Conservation (phyloP, 768 basidiomycete genomes). For the Wakefieldia striispora region DNA sequence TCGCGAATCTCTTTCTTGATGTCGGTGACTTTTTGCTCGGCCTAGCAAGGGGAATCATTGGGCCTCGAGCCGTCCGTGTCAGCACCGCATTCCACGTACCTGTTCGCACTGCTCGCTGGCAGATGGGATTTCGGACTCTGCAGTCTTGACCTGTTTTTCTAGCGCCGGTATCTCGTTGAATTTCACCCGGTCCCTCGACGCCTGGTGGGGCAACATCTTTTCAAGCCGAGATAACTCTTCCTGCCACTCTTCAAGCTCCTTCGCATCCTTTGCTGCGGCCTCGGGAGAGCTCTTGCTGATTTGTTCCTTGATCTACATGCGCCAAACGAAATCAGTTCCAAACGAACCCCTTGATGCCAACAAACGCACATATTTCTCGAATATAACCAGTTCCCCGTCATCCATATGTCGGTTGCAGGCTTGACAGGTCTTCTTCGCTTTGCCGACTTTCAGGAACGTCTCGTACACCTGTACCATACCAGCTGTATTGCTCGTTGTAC, state of each 20-base stretch:
- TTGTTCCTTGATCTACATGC: slow-evolving; percentile 55
- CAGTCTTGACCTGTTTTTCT: slow-evolving; percentile 56
- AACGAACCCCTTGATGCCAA: background rate
- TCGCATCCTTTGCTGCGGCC: slow-evolving; percentile 36
- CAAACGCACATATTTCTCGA: slow-evolving; percentile 66
- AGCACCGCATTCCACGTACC: slow-evolving; percentile 37
- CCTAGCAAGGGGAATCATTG: slow-evolving; percentile 35
- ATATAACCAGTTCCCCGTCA: slow-evolving; percentile 49
- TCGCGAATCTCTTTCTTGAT: slow-evolving; percentile 63
- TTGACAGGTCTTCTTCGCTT: slow-evolving; percentile 64
- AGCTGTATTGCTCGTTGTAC: slow-evolving; percentile 22
- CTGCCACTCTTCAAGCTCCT: slow-evolving; percentile 55
- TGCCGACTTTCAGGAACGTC: slow-evolving; percentile 53
- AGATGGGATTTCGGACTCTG: slow-evolving; percentile 53
- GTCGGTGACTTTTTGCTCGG: slow-evolving; percentile 47
- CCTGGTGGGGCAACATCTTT: slow-evolving; percentile 54
- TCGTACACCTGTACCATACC: slow-evolving; percentile 50
- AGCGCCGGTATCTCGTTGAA: slow-evolving; percentile 62
- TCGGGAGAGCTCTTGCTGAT: slow-evolving; percentile 56
- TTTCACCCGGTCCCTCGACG: slow-evolving; percentile 52
- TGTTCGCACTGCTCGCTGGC: slow-evolving; percentile 57
- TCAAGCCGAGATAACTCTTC: slow-evolving; percentile 55
- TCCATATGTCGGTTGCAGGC: slow-evolving; percentile 73
- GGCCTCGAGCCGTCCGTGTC: background rate
- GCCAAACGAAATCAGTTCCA: background rate